Evolutionary conservation across 2,329 filamentous ascomycete species (phyloP).

Genomic region (Byssochlamys sp.): DNA sequence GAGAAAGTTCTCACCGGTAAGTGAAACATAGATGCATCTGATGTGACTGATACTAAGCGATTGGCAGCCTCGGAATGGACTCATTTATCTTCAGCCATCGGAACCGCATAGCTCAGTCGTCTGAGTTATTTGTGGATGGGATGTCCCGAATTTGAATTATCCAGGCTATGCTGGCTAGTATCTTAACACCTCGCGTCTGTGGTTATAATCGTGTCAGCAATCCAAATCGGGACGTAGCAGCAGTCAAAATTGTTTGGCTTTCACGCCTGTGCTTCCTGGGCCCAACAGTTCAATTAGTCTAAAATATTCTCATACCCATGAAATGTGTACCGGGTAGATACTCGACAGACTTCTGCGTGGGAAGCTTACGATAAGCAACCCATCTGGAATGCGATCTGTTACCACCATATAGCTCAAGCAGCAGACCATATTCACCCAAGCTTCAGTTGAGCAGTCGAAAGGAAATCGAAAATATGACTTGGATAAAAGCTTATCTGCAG

Average conservation of each 20-base stretch:
- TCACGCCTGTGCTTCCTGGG: not conserved
- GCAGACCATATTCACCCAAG: not conserved
- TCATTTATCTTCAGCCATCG: slow-evolving; percentile 52
- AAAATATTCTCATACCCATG: not conserved
- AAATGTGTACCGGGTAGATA: not conserved
- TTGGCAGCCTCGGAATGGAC: slow-evolving; percentile 51
- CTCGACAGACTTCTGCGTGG: not conserved
- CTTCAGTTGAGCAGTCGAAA: not conserved
- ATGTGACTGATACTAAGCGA: slow-evolving; percentile 4
- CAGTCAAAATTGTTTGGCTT: not conserved
- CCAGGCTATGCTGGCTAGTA: not conserved
- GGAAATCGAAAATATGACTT: not conserved
- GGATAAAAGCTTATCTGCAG: not conserved
- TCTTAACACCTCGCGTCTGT: not conserved
- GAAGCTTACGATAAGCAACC: not conserved
- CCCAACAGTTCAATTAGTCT: not conserved
- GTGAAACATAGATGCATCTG: slow-evolving; percentile 1
- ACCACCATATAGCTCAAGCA: too few relatives aligned
- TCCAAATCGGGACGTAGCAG: not conserved
- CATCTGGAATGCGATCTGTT: not conserved
- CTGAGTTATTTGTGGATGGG: not conserved
- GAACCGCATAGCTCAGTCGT: not conserved
- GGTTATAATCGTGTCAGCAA: not conserved
- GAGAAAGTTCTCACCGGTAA: slow-evolving; percentile 76
- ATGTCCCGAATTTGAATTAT: not conserved